Percentiles rank a stretch among this genome's conserved stretches.
Conservation (phyloP, 2,329 filamentous ascomycete species). For the Cadophora gregata region DNA sequence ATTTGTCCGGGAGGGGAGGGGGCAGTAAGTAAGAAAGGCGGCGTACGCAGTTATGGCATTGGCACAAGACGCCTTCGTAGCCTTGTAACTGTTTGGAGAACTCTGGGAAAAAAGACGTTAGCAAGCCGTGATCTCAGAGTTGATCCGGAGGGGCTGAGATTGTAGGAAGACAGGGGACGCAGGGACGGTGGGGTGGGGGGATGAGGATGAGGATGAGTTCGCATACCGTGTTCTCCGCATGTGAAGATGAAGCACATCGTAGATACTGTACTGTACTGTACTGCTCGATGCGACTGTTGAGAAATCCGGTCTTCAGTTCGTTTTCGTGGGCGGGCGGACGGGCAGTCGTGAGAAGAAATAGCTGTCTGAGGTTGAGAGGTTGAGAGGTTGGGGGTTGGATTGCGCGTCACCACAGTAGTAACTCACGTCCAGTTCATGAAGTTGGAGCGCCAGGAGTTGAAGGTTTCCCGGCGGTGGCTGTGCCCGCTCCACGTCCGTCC, state of each 20-base stretch:
- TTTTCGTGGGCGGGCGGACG: too few species aligned
- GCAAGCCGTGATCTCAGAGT: constrained; percentile 19
- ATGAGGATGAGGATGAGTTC: too few species aligned
- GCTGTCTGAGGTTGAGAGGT: too few species aligned
- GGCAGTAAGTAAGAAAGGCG: neutral
- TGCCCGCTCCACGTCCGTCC: neutral
- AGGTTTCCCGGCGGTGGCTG: neutral
- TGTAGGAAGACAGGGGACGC: neutral
- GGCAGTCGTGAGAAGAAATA: neutral
- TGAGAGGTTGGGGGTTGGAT: constrained; percentile 16
- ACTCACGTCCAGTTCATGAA: too few species aligned
- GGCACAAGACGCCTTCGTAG: constrained; percentile 66
- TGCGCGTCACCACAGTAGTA: too few species aligned
- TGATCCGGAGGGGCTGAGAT: constrained; percentile 6
- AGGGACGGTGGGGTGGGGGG: constrained; percentile 4
- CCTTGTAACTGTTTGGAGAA: constrained; percentile 50
- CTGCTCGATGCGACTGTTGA: constrained; percentile 2
- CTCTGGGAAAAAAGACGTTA: constrained; percentile 36
- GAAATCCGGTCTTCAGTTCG: constrained; percentile 11
- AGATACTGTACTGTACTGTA: neutral
- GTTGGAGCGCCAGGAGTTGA: neutral
- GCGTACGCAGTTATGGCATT: constrained; percentile 65
- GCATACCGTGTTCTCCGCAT: constrained; percentile 45
- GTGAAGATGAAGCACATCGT: constrained; percentile 44
- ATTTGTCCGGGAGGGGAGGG: neutral